phyloP scores from a whole-genome alignment of 139 green algal species.

The Ulvella scutata region DNA sequence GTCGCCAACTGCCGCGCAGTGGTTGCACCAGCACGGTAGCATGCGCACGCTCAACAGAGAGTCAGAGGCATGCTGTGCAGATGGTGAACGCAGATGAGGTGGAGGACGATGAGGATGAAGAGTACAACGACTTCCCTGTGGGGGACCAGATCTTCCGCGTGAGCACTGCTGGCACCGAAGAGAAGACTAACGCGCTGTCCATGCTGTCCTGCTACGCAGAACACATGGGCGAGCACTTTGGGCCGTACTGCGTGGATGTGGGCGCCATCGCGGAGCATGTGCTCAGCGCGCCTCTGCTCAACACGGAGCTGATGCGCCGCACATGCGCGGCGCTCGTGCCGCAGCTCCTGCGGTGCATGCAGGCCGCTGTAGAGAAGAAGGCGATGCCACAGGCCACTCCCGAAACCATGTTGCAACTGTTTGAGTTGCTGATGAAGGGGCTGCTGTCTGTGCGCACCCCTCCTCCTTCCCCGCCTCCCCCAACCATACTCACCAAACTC shows the following conservation, averaged over 20 bases:
- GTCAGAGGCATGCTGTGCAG: no score
- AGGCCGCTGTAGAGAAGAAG: conserved; percentile 16
- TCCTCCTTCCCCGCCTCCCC: no score
- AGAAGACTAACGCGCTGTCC: conserved; percentile 94
- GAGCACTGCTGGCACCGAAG: conserved; percentile 68
- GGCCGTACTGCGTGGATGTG: conserved; percentile 71
- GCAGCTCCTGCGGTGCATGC: background rate
- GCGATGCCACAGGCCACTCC: background rate
- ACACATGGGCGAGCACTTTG: conserved; percentile 92
- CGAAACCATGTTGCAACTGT: conserved; percentile 8
- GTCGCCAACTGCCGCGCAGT: no score
- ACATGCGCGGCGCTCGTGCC: background rate
- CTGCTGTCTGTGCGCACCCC: background rate
- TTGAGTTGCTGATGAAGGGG: conserved; percentile 22
- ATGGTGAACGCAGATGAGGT: conserved; percentile 31
- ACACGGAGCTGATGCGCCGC: background rate
- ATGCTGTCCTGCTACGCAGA: conserved; percentile 98
- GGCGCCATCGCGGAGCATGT: background rate
- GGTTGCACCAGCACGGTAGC: no score
- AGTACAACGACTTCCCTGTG: conserved; percentile 31
- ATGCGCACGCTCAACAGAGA: no score
- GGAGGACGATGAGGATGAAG: conserved; percentile 47
- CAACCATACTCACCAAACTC: no score
- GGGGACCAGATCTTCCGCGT: conserved; percentile 60
- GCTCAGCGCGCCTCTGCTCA: background rate